phyloP scores from a whole-genome alignment of 2,329 filamentous ascomycete genomes.

The Sordariomycetes sp. region DNA sequence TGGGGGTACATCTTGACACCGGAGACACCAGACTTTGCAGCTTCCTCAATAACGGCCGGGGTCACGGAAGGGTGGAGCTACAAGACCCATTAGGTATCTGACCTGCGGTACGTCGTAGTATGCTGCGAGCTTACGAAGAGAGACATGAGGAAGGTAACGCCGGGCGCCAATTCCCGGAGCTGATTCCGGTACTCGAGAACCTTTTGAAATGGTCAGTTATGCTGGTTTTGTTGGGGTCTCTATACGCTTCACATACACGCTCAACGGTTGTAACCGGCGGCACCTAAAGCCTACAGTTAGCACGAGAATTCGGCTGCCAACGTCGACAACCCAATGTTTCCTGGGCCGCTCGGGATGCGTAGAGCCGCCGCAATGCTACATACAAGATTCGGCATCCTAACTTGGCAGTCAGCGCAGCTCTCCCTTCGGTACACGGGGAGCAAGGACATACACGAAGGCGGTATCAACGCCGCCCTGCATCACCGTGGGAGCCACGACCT shows the following conservation, averaged over 20 bases:
- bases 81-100: neutral
- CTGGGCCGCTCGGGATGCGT: neutral
- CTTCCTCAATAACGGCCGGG: constrained; percentile 57
- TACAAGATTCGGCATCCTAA: constrained; percentile 46
- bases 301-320: no score
- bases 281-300: constrained; percentile 7
- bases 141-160: constrained; percentile 61
- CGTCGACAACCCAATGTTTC: no score
- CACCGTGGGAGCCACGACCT: constrained; percentile 35
- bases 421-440: neutral
- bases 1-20: constrained; percentile 62
- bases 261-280: constrained; percentile 37
- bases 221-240: neutral
- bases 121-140: constrained; percentile 34
- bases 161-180: constrained; percentile 44
- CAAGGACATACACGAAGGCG: constrained; percentile 26
- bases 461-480: constrained; percentile 52
- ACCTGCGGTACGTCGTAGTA: constrained; percentile 5
- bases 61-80: constrained; percentile 48
- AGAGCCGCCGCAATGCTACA: neutral
- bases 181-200: constrained; percentile 53
- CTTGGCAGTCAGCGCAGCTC: neutral
- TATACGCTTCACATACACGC: constrained; percentile 6
- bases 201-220: constrained; percentile 19
- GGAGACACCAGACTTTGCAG: constrained; percentile 55